Evolutionary conservation across 345 rosid genomes (phyloP).

Genomic region (Psidium friedrichsthalianum): DNA sequence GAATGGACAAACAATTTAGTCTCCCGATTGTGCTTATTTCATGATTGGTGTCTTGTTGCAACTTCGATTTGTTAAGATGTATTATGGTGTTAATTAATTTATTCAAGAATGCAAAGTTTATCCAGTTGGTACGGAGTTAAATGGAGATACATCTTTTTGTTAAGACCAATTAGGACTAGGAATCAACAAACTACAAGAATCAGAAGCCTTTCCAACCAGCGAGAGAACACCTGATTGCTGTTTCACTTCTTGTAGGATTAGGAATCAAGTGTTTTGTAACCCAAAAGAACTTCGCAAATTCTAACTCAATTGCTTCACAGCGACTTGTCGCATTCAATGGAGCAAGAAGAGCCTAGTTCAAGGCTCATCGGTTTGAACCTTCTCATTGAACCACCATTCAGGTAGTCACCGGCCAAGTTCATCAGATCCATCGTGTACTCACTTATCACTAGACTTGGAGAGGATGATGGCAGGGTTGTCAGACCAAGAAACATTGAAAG

Average conservation of each 20-base stretch:
- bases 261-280: neutral
- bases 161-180: neutral
- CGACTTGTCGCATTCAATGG: neutral
- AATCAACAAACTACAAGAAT: neutral
- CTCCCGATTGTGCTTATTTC: neutral
- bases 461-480: no score
- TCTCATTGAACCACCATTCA: neutral
- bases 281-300: neutral
- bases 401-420: neutral
- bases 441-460: no score
- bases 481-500: no score
- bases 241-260: neutral
- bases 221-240: neutral
- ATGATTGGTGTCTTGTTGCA: neutral
- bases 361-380: neutral
- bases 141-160: neutral
- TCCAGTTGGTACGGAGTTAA: neutral
- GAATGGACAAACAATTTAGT: neutral
- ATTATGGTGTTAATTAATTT: neutral
- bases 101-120: neutral
- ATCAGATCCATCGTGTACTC: no score
- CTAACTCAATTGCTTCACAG: rapidly evolving
- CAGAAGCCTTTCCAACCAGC: neutral
- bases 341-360: neutral
- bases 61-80: neutral